Evolutionary conservation across 139 green algal genomes (phyloP).

Genomic region (Closterium sp.): DNA sequence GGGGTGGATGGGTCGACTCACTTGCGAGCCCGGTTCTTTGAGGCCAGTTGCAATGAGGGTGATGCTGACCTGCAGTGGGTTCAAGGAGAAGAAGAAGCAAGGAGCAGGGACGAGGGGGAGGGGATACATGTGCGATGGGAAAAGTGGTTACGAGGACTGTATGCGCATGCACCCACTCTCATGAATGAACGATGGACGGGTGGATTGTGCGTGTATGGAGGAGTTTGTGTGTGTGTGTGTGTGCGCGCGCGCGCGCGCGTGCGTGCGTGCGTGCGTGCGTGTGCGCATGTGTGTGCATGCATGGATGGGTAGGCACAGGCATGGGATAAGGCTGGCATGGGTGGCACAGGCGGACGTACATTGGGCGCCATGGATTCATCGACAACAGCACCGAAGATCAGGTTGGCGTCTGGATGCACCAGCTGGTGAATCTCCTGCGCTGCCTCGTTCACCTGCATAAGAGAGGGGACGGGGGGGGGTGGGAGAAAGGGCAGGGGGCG

Average conservation of each 20-base stretch:
- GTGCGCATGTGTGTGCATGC: too few relatives aligned
- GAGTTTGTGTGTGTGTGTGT: too few relatives aligned
- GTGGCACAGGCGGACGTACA: background rate
- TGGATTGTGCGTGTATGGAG: too few relatives aligned
- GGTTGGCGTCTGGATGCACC: constrained; percentile 90
- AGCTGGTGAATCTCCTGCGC: constrained; percentile 91
- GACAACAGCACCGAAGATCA: constrained; percentile 97
- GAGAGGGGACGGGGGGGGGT: background rate
- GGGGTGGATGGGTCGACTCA: background rate
- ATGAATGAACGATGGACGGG: too few relatives aligned
- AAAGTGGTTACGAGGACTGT: too few relatives aligned
- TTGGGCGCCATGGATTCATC: constrained; percentile 71
- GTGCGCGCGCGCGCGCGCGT: too few relatives aligned
- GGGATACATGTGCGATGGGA: too few relatives aligned
- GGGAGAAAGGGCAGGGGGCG: background rate
- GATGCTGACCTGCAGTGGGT: background rate
- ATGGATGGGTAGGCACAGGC: too few relatives aligned
- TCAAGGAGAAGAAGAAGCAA: background rate
- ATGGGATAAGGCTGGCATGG: background rate
- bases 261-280: too few relatives aligned
- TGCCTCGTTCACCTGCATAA: constrained; percentile 80
- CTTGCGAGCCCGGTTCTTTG: background rate
- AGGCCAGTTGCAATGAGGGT: background rate
- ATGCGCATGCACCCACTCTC: too few relatives aligned
- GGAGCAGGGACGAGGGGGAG: too few relatives aligned